A percentile compares a stretch with the other conserved stretches of the same genome.
Conservation (phyloP, 202 grass and related monocot genomes). For the Setaria italica region DNA sequence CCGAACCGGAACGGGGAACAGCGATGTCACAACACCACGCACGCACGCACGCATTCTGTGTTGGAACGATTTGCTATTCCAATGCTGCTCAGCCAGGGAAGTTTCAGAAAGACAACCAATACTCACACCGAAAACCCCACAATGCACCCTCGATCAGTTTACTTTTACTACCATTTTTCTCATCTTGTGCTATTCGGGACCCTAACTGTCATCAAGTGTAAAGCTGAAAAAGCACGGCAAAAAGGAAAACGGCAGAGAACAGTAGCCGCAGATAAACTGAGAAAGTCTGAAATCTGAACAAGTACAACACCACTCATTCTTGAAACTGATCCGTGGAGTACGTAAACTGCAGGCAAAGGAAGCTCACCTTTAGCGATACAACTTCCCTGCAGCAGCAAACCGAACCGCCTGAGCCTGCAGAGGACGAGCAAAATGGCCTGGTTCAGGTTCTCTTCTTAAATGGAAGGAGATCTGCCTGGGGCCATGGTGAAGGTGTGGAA, state of each 20-base stretch:
- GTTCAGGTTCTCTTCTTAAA: slow-evolving; percentile 50
- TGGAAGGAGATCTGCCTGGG: not conserved
- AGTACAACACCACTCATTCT: slow-evolving; percentile 38
- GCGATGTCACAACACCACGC: slow-evolving; percentile 16
- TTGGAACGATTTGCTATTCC: not conserved
- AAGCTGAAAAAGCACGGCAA: slow-evolving; percentile 40
- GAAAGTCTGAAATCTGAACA: slow-evolving; percentile 28
- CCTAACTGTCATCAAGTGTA: not conserved
- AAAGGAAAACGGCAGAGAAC: slow-evolving; percentile 18
- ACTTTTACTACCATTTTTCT: not conserved
- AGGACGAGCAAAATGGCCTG: slow-evolving; percentile 1
- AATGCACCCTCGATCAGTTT: too few relatives aligned
- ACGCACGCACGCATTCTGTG: not conserved
- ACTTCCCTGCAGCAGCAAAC: slow-evolving; percentile 10
- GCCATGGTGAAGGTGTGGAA: slow-evolving; percentile 24
- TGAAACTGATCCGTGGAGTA: slow-evolving; percentile 21
- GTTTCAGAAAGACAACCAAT: too few relatives aligned
- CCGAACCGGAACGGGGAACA: slow-evolving; percentile 1
- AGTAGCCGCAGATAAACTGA: slow-evolving; percentile 1
- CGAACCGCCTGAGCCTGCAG: not conserved
- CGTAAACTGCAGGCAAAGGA: slow-evolving; percentile 36
- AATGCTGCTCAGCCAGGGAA: too few relatives aligned
- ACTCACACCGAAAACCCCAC: not conserved
- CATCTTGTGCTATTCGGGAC: not conserved
- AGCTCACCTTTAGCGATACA: slow-evolving; percentile 46